Conservation (phyloP, 1,284 basidiomycete species). For the Mycena sp. region DNA sequence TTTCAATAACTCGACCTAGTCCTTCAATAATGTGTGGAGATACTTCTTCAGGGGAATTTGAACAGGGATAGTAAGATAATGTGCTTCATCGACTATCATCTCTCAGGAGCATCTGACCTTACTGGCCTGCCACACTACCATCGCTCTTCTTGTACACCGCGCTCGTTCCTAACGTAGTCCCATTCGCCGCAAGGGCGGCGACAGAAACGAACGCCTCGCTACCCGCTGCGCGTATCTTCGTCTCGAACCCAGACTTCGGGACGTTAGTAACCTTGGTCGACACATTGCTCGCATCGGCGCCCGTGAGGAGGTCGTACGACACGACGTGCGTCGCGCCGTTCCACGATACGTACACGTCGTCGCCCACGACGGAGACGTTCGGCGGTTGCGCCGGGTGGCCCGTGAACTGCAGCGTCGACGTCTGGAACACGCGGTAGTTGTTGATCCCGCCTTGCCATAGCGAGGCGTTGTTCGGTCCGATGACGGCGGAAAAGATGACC, state of each 20-base stretch:
- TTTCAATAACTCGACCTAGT: too few species aligned
- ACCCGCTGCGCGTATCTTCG: background rate
- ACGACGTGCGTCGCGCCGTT: constrained; percentile 22
- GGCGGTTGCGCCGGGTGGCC: constrained; percentile 8
- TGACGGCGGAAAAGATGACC: constrained; percentile 15
- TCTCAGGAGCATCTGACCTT: too few species aligned
- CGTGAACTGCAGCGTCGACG: constrained; percentile 2
- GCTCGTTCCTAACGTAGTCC: constrained; percentile 4
- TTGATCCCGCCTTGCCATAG: background rate
- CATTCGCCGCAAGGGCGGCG: background rate
- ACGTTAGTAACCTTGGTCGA: background rate
- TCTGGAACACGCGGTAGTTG: constrained; percentile 23
- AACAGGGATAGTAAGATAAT: too few species aligned
- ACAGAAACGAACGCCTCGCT: background rate
- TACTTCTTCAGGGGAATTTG: too few species aligned
- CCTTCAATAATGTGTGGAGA: too few species aligned
- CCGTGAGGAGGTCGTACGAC: constrained; percentile 7
- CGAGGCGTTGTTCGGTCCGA: constrained; percentile 13
- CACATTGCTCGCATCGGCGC: background rate
- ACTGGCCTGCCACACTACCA: background rate
- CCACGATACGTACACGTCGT: constrained; percentile 21
- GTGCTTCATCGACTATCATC: too few species aligned
- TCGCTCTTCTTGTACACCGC: background rate
- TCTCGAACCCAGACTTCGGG: constrained; percentile 11
- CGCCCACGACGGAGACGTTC: background rate